A percentile compares a stretch with the other conserved stretches of the same genome.
These are phyloP conservation scores for Claviceps sp. DNA, from an alignment of 2,329 filamentous ascomycete species.

Conservation along the genomic window DNA sequence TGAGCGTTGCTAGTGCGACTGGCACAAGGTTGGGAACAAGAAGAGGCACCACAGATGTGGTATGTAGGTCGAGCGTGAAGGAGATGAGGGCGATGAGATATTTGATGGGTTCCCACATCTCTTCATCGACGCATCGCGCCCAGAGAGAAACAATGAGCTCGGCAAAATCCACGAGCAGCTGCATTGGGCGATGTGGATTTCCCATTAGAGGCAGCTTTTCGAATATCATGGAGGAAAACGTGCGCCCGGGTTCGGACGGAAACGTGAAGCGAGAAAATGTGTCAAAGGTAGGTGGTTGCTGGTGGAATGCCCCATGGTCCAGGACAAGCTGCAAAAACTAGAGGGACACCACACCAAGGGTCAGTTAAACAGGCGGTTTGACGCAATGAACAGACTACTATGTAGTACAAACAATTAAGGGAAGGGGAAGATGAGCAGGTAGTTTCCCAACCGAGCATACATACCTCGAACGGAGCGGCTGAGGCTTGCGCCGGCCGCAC, in stretches of 20 bases:
- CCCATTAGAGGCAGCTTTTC: slow-evolving; percentile 50
- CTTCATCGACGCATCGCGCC: slow-evolving; percentile 52
- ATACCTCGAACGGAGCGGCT: slow-evolving; percentile 31
- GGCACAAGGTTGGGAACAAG: slow-evolving; percentile 45
- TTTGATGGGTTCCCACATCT: slow-evolving; percentile 48
- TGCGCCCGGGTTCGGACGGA: slow-evolving; percentile 42
- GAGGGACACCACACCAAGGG: neutral
- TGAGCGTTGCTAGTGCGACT: slow-evolving; percentile 44
- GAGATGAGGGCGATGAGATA: slow-evolving; percentile 51
- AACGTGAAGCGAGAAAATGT: slow-evolving; percentile 50
- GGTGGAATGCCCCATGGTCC: slow-evolving; percentile 42
- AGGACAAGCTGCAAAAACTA: slow-evolving; percentile 51
- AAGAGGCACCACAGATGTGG: slow-evolving; percentile 41
- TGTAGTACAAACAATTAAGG: neutral
- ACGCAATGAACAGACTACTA: neutral
- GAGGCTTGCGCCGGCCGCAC: slow-evolving; percentile 13
- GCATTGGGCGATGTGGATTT: slow-evolving; percentile 32
- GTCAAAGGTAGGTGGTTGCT: slow-evolving; percentile 52
- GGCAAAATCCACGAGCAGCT: slow-evolving; percentile 50
- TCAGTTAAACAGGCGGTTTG: neutral
- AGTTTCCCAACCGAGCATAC: slow-evolving; percentile 17
- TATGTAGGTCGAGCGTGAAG: slow-evolving; percentile 50
- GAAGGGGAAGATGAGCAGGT: neutral
- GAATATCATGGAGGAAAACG: slow-evolving; percentile 53
- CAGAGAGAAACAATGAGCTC: slow-evolving; percentile 53